Base-by-base conservation (phyloP, 192 early-diverging fungal species). In the Backusella mclennaniae region DNA sequence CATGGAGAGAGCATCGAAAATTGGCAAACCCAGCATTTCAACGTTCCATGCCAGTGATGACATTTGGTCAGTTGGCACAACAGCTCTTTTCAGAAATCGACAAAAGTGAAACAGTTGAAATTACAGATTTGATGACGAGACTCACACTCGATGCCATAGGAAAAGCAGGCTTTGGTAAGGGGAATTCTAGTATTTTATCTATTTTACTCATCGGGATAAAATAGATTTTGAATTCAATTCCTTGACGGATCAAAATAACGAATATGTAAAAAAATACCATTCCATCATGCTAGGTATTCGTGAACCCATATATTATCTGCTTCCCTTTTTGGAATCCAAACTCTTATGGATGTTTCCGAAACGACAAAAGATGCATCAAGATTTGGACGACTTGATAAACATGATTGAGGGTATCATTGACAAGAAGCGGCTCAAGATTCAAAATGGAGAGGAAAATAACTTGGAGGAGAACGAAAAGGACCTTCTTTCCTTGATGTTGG, bases 111-210 rank as follows among this genome's bases (percentile, higher is more conserved):
- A 38, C 19, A 17, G 66, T 76, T 17, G 66, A 76, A 23, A 14
- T 76, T 4, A 41, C 38, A 17, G 38, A 69, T 33, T 29, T 76
- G 23, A 66, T 76, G 74, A 41, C 4, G 3, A 71, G 71, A 17
- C 68, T 77, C 1, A 82, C 80, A 12, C 59, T 82, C 29, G 80
- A 82, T 66, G 73, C 74, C 31, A 77, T 82, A 6, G 80, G 80
- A 33, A 67, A 56, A 46, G 73, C 80, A 35, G 80, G 67, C 0
- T 82, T 82, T 69, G 80, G 76, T 69, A 42, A 31, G 1, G 31
- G 31, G 31, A 1, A 33, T 0, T 33, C 31, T 33, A 1, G 31
- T 33, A 33, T 33, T 33, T 33, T 33, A 33, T 33, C 0, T 2
- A 2, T 33, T 68, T 19, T 35, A 9, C 35, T 68, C 33, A 15